Evolutionary conservation across 148 eudicot genomes (phyloP), one percentile per base, ranked within the genome.

Genomic region (Cornus florida): DNA sequence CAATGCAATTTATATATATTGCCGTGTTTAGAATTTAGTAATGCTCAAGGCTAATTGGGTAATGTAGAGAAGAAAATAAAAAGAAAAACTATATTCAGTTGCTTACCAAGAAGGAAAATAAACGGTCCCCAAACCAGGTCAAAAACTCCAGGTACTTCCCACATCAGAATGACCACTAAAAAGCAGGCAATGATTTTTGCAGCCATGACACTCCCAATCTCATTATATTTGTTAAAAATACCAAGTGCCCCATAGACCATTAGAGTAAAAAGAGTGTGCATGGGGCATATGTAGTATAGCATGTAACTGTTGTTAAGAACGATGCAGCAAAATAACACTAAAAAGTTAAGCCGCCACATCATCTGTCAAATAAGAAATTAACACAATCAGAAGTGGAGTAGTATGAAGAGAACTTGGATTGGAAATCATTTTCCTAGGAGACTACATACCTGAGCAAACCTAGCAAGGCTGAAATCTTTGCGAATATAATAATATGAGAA

Each of bases 291-390:
- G 80, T 96, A 96, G 79, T 93, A 96, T 69, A 94, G 60, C 89
- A 85, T 89, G 85, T 93, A 96, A 79, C 86, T 85, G 86, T 96
- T 94, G 86, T 90, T 90, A 17, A 96, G 92, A 79, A 92, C 89
- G 74, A 94, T 48, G 85, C 99, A 96, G 80, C 88, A 85, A 82
- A 89, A 90, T 6, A 88, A 76, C 82, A 96, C 99, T 82, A 96
- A 89, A 75, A 96, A 93, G 84, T 93, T 96, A 33, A 96, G 95
- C 83, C 99, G 90, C 99, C 99, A 96, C 99, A 96, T 96, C 99
- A 96, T 96, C 99, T 96, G 94, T 53, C 67, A 74, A 81, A 53
- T 33, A 75, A 82, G 53, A 74, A 84, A 67, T 38, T 50, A 74
- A 59, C 20, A 38, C 23, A 22, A 71, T 85, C 69, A 86, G 78